Base-by-base conservation (phyloP, 192 early-diverging fungal genomes). In the Cetraspora pellucida region DNA sequence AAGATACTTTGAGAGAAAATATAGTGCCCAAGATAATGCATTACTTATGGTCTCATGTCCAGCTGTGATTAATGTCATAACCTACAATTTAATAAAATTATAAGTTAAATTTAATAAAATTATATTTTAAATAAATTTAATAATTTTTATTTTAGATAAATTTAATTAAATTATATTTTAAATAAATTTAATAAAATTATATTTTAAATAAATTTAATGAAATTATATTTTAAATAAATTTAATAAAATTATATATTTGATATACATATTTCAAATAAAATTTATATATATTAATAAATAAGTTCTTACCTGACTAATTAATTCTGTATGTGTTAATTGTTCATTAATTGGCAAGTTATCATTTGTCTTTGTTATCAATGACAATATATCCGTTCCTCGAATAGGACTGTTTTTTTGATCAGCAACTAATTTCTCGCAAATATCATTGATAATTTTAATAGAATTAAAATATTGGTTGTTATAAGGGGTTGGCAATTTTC, bases 41-140 rank as follows among this genome's bases (percentile, higher is more conserved):
- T 82, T 78, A 46, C 82, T 81, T 0, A 87, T 87, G 1, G 89
- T 90, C 77, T 89, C 89, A 67, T 90, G 89, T 17, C 89, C 89
- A 13, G 89, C 89, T 45, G 37, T 11, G 19, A 66, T 10, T 3
- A 66, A 66, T 66, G 64, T 66, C 64, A 66, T 66, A n/a, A 66
- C 11, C 64, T 66, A 30, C 25, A 63, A 6, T 28, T 28, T n/a
- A n/a, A n/a, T n/a, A n/a, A n/a, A n/a, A n/a, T n/a, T n/a, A n/a
- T n/a, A n/a, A n/a, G n/a, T n/a, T n/a, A n/a, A n/a, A n/a, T n/a
- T n/a, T n/a, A n/a, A n/a, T n/a, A n/a, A n/a, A n/a, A n/a, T n/a
- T n/a, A n/a, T n/a, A n/a, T n/a, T n/a, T n/a, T n/a, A n/a, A n/a
- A n/a, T n/a, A n/a, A n/a, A n/a, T n/a, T n/a, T n/a, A n/a, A n/a